These are phyloP conservation scores for Gossypium rotundifolium DNA, from an alignment of 345 rosid species.

Conservation along the genomic window DNA sequence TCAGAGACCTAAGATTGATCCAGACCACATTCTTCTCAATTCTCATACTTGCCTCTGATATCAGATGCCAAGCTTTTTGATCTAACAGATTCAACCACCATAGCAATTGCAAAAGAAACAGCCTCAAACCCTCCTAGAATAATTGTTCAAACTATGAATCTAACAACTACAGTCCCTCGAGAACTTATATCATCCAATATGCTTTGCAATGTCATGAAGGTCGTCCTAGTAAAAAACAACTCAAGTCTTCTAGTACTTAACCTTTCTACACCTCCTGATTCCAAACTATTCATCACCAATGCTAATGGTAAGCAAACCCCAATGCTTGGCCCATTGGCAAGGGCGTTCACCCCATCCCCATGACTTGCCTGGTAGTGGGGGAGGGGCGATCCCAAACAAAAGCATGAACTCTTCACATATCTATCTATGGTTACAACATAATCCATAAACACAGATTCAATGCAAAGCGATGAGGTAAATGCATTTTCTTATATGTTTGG, in stretches of 20 bases:
- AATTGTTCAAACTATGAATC: not conserved
- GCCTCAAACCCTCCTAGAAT: not conserved
- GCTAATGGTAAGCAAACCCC: not conserved
- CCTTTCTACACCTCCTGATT: no score
- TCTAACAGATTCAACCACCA: not conserved
- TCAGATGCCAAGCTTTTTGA: not conserved
- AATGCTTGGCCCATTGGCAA: no score
- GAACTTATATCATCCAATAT: not conserved
- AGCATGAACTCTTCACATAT: not conserved
- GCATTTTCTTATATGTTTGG: not conserved
- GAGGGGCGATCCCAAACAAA: not conserved
- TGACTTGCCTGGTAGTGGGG: no score
- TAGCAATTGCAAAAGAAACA: not conserved
- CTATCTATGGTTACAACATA: not conserved
- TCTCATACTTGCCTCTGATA: not conserved
- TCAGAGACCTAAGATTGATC: no score
- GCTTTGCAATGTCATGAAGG: not conserved
- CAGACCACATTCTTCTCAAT: not conserved
- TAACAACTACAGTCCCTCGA: not conserved
- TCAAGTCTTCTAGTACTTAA: not conserved
- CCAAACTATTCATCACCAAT: not conserved
- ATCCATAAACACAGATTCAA: not conserved
- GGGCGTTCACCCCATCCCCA: no score
- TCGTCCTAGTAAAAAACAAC: not conserved
- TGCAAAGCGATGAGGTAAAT: not conserved